A percentile compares a stretch with the other conserved stretches of the same genome.
Conservation (phyloP, 1,284 basidiomycete species). For the Mycena sp. region DNA sequence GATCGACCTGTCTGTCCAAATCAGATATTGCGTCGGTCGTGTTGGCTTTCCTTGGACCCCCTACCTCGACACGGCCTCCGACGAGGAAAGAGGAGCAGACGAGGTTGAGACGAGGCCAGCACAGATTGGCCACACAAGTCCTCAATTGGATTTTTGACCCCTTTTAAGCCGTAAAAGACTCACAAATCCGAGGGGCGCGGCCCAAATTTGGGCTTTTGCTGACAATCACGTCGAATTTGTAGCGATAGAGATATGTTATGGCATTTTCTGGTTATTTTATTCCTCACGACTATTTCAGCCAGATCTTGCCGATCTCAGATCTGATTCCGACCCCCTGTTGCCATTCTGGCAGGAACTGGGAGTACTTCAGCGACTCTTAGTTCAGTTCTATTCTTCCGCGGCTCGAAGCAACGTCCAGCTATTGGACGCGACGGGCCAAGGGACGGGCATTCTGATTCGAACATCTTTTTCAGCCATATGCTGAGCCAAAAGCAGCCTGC, state of each 20-base stretch:
- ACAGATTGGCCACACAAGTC: conserved; percentile 24
- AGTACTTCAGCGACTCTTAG: too few relatives aligned
- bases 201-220: conserved; percentile 18
- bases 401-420: too few relatives aligned
- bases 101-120: conserved; percentile 15
- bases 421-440: too few relatives aligned
- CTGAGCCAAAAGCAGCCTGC: too few relatives aligned
- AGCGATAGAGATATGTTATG: conserved; percentile 23
- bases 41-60: neutral
- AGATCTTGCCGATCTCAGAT: conserved; percentile 25
- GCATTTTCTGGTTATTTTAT: conserved; percentile 30
- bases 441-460: too few relatives aligned
- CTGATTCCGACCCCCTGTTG: neutral
- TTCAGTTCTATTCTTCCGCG: too few relatives aligned
- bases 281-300: conserved; percentile 21
- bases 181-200: conserved; percentile 23
- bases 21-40: conserved; percentile 9
- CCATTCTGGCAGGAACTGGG: neutral
- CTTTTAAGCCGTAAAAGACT: conserved; percentile 26
- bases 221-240: conserved; percentile 27
- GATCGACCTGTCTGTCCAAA: conserved; percentile 21
- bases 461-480: too few relatives aligned
- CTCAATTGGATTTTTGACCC: conserved; percentile 22
- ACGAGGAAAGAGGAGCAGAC: conserved; percentile 11
- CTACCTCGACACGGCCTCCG: conserved; percentile 9